Evolutionary conservation across 2,329 filamentous ascomycete species (phyloP), one percentile per base, ranked within the genome.

Genomic region (Pseudopyrenochaeta lycopersici): DNA sequence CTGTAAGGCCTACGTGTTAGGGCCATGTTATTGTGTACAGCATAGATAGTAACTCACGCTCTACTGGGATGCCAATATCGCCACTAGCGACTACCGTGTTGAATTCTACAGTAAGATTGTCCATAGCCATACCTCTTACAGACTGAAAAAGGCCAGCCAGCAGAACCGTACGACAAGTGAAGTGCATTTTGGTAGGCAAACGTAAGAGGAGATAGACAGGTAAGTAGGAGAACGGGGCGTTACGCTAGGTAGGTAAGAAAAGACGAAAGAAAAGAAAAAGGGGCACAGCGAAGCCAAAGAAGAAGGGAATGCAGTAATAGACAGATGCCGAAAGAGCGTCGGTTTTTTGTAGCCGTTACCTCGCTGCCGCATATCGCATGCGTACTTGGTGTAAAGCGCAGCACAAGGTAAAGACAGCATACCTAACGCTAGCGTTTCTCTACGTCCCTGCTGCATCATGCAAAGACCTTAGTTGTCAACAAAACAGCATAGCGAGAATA

Each of bases 91-190:
- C 42, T 23, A 21, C 30, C 15, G 30, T 33, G 18, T 35, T 35
- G 18, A 45, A 45, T 36, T 45, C 30, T 18, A 45, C 42, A 12
- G 18, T 20, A 36, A 45, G 42, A 45, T 35, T 23, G 11, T 32
- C 42, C 30, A 45, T 33, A 23, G 42, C 31, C 18, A 32, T 15
- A 20, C 12, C 41, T 32, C 14, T 30, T 35, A 33, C 30, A 33
- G 14, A 33, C 30, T 45, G 17, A 7, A 33, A 14, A 36, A 45
- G 42, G 31, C 42, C 30, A 23, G 42, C 42, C 30, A 45, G 15
- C 30, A 45, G 30, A 27, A 45, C n/a, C 9, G 14, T 33, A 23
- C 18, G 31, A 14, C 21, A 36, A 23, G 18, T 21, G 2, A 21
- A 21, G 30, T 35, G 17, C 30, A 45, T 45, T 30, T 33, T 45